phyloP scores from a whole-genome alignment of 176 grass and related monocot species.

The Hordeum marinum region DNA sequence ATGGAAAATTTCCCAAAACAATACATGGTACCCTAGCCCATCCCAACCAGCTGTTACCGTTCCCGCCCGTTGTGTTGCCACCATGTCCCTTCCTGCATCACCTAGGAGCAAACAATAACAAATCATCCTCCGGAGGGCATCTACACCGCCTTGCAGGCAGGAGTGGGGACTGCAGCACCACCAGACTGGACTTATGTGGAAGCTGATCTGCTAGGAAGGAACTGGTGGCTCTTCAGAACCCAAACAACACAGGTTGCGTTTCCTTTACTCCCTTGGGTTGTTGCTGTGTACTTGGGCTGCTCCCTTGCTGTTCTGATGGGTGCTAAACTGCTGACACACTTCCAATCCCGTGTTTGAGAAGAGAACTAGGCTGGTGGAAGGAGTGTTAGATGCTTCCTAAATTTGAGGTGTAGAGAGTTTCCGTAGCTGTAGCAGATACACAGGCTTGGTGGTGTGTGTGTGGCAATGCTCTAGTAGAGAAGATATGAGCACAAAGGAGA shows the following conservation, averaged over 20 bases:
- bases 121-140: not conserved
- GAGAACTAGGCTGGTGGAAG: no score
- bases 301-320: not conserved
- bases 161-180: not conserved
- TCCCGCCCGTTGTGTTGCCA: not conserved
- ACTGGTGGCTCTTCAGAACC: not conserved
- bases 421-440: no score
- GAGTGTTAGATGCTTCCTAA: no score
- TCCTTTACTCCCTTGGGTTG: not conserved
- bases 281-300: not conserved
- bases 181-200: not conserved
- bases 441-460: no score
- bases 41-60: not conserved
- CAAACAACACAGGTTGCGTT: not conserved
- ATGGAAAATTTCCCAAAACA: not conserved
- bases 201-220: not conserved
- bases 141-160: not conserved
- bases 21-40: not conserved
- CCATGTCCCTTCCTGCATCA: not conserved
- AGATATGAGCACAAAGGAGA: no score
- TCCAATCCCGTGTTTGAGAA: no score
- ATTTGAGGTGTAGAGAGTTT: no score
- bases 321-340: no score
- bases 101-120: not conserved
- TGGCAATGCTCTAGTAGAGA: no score